A percentile compares a stretch with the other conserved stretches of the same genome.
These are phyloP conservation scores for Pseudozyma pruni DNA, from an alignment of 1,284 basidiomycete genomes.

Conservation along the genomic window DNA sequence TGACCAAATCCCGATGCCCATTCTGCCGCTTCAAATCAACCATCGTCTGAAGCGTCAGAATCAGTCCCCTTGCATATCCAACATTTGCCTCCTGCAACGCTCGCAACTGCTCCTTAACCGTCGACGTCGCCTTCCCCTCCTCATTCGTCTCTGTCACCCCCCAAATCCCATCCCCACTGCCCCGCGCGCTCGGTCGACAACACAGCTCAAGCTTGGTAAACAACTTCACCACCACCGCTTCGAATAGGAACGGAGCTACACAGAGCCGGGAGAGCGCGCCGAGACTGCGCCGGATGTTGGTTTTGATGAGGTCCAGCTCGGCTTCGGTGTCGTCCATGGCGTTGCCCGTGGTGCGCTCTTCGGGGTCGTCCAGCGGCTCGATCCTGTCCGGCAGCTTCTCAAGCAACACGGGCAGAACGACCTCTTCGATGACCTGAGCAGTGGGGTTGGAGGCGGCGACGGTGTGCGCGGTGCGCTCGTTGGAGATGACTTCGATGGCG, in stretches of 20 bases:
- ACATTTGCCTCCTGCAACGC: constrained; percentile 44
- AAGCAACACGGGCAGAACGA: constrained; percentile 66
- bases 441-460: constrained; percentile 76
- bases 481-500: constrained; percentile 67
- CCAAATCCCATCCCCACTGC: constrained; percentile 61
- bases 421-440: constrained; percentile 78
- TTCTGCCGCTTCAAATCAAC: constrained; percentile 54
- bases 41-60: constrained; percentile 58
- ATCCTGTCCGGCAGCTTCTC: constrained; percentile 49
- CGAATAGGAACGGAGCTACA: constrained; percentile 80
- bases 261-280: constrained; percentile 81
- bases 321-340: constrained; percentile 43
- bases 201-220: constrained; percentile 83
- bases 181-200: constrained; percentile 74
- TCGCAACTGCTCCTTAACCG: constrained; percentile 69
- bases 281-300: constrained; percentile 73
- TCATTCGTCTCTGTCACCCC: constrained; percentile 78
- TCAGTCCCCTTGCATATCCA: constrained; percentile 62
- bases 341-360: constrained; percentile 19
- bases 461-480: constrained; percentile 77
- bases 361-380: constrained; percentile 24
- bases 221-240: constrained; percentile 82
- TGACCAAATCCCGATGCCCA: constrained; percentile 45
- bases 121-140: constrained; percentile 75
- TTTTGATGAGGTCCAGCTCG: constrained; percentile 32